Conservation (phyloP, 2,329 filamentous ascomycete genomes). For the Stagonosporopsis vannaccii region DNA sequence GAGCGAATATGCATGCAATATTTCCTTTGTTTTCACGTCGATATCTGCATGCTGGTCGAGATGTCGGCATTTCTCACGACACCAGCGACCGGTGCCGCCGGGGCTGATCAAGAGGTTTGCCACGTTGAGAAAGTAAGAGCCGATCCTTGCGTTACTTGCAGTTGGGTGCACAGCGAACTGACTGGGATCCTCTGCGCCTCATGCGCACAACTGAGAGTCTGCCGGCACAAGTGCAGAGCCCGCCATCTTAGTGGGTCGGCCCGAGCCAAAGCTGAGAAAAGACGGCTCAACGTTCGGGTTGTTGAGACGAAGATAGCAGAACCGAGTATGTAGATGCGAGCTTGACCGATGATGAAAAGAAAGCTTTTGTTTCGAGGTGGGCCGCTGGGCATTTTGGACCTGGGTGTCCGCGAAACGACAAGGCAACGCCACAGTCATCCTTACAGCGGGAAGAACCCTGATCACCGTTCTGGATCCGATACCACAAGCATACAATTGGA, state of each 20-base stretch:
- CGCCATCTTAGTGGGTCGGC: slow-evolving; percentile 1
- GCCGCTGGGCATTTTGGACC: not conserved
- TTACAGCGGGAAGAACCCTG: not conserved
- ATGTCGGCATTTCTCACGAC: not conserved
- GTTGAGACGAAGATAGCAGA: not conserved
- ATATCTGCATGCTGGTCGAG: not conserved
- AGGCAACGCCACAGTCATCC: not conserved
- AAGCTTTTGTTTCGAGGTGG: not conserved
- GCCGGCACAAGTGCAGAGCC: not conserved
- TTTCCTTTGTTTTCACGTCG: not conserved
- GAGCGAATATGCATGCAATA: not conserved
- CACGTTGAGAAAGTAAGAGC: not conserved
- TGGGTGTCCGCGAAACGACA: not conserved
- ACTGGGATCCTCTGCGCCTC: not conserved
- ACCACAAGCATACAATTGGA: not conserved
- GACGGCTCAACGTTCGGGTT: not conserved
- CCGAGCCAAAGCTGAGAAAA: not conserved
- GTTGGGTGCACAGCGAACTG: not conserved
- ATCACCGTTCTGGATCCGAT: not conserved
- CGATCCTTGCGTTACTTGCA: not conserved
- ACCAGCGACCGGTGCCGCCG: not conserved
- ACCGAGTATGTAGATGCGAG: not conserved
- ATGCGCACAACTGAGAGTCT: slow-evolving; percentile 2
- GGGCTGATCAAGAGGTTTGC: not conserved
- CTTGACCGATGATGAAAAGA: not conserved